phyloP scores from a whole-genome alignment of 768 basidiomycete genomes.

The Coprinopsis sp. region DNA sequence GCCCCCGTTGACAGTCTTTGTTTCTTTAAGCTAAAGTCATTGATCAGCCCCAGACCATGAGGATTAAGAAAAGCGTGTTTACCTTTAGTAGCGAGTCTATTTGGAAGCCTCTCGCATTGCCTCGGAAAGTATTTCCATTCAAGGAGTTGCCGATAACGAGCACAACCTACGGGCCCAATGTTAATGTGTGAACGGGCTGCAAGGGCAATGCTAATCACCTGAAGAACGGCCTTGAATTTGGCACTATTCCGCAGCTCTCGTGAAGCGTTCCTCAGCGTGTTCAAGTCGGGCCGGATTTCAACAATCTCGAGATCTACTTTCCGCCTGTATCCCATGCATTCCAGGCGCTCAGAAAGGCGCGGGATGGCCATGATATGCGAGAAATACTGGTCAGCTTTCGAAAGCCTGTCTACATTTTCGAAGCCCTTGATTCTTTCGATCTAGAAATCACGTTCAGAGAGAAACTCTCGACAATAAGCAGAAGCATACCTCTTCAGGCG shows the following conservation, averaged over 20 bases:
- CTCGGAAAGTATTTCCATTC: conserved; percentile 80
- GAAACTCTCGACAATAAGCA: neutral
- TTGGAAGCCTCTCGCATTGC: conserved; percentile 80
- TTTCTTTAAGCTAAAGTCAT: conserved; percentile 66
- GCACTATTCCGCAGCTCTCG: conserved; percentile 59
- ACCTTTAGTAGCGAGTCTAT: conserved; percentile 82
- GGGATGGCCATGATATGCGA: conserved; percentile 74
- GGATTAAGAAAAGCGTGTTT: conserved; percentile 3
- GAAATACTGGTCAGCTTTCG: conserved; percentile 84
- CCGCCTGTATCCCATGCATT: conserved; percentile 82
- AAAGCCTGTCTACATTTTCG: conserved; percentile 66
- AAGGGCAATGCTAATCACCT: conserved; percentile 34
- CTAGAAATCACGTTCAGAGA: conserved; percentile 28
- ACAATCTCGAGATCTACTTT: conserved; percentile 78
- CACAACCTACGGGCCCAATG: conserved; percentile 45
- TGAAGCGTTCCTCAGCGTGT: conserved; percentile 65
- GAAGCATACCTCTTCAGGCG: conserved; percentile 65
- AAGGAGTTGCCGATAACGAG: conserved; percentile 77
- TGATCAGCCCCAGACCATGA: neutral
- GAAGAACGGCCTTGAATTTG: conserved; percentile 66
- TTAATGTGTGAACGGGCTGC: too few species aligned
- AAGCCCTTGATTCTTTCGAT: conserved; percentile 62
- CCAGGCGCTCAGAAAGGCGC: conserved; percentile 64
- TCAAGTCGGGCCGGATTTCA: conserved; percentile 79
- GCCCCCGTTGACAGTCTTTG: conserved; percentile 64